Percentiles rank a stretch among this genome's conserved stretches.
Conservation (phyloP, 805 yeast genomes). For the Wickerhamiella sergipiensis region DNA sequence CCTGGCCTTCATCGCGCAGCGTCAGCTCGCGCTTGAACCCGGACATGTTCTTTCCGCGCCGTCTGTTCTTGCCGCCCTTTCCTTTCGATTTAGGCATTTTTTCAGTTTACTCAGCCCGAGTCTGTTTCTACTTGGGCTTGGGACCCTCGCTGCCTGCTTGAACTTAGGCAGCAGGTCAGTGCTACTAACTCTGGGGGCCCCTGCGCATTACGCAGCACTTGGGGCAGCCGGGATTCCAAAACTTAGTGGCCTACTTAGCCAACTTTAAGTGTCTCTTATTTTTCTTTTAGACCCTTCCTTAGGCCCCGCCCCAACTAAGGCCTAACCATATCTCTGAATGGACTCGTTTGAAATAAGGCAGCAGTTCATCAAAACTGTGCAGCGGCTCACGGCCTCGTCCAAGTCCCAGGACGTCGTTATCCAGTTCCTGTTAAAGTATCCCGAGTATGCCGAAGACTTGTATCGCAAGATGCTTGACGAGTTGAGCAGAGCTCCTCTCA, state of each 20-base stretch:
- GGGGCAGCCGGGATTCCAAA: too few species aligned
- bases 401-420: slow-evolving; percentile 19
- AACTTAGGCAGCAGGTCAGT: not conserved
- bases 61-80: slow-evolving; percentile 62
- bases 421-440: slow-evolving; percentile 22
- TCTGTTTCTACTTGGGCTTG: too few species aligned
- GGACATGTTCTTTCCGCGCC: slow-evolving; percentile 96
- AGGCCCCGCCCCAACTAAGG: too few species aligned
- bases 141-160: too few species aligned
- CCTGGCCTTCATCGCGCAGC: slow-evolving; percentile 92
- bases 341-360: slow-evolving; percentile 81
- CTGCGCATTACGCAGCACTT: too few species aligned
- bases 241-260: too few species aligned
- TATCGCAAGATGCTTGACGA: slow-evolving; percentile 54
- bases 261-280: too few species aligned
- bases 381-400: slow-evolving; percentile 47
- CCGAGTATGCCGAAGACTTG: slow-evolving; percentile 52
- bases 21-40: slow-evolving; percentile 88
- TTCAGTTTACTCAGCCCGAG: not conserved
- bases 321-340: slow-evolving; percentile 30
- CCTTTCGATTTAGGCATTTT: slow-evolving; percentile 68
- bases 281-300: too few species aligned
- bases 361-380: slow-evolving; percentile 55
- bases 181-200: too few species aligned
- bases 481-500: slow-evolving; percentile 32